Conservation (phyloP, 2,329 filamentous ascomycete species). For the Sporothrix variecibatus region DNA sequence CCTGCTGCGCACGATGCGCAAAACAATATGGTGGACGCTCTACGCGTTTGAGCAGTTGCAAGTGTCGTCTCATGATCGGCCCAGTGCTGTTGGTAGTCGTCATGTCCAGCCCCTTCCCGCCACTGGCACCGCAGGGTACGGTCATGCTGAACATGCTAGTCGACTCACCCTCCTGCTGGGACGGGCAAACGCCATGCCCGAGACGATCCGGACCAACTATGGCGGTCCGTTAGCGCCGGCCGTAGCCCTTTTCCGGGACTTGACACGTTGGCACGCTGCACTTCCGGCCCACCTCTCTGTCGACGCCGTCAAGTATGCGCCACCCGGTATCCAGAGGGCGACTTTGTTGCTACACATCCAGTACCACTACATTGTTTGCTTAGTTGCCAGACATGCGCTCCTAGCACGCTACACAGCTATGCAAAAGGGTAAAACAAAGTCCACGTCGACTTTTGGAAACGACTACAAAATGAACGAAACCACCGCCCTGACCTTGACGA, state of each 20-base stretch:
- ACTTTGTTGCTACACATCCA: constrained; percentile 43
- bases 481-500: neutral
- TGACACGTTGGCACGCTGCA: constrained; percentile 42
- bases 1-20: constrained; percentile 37
- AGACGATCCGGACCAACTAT: constrained; percentile 10
- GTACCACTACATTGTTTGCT: constrained; percentile 43
- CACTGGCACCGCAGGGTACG: constrained; percentile 27
- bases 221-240: constrained; percentile 42
- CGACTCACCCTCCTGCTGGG: constrained; percentile 42
- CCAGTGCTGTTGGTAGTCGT: constrained; percentile 43
- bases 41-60: constrained; percentile 43
- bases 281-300: constrained; percentile 41
- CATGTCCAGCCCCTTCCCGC: neutral
- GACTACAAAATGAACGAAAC: neutral
- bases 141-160: constrained; percentile 42
- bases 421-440: neutral
- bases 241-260: constrained; percentile 42
- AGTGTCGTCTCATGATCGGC: constrained; percentile 47
- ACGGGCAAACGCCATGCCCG: constrained; percentile 33
- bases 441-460: neutral
- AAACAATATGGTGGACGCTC: constrained; percentile 38
- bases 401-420: constrained; percentile 40
- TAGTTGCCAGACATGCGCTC: constrained; percentile 43
- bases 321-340: constrained; percentile 41
- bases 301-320: constrained; percentile 38